These are phyloP conservation scores for Leishmania tarentolae DNA, from an alignment of 208 protist genomes.

Conservation along the genomic window DNA sequence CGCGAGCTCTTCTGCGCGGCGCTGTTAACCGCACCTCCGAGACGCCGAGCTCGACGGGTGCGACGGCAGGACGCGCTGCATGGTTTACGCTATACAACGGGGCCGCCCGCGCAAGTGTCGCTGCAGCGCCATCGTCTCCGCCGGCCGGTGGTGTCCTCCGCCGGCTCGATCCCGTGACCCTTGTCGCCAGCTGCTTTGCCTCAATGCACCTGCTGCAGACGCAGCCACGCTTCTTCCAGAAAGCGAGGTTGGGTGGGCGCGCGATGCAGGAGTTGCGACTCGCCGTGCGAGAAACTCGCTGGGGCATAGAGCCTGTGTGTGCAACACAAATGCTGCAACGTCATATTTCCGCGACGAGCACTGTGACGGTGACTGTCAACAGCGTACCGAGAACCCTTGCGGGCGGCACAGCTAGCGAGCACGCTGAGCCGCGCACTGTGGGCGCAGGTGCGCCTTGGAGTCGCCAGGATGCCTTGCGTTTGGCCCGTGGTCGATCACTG, in stretches of 20 bases:
- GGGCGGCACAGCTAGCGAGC: background rate
- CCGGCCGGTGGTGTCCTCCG: background rate
- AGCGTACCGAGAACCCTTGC: background rate
- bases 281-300: constrained; percentile 10
- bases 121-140: background rate
- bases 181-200: constrained; percentile 22
- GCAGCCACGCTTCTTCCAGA: constrained; percentile 14
- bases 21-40: background rate
- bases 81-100: constrained; percentile 18
- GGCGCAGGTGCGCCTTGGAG: background rate
- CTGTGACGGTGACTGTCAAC: background rate
- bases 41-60: constrained; percentile 15
- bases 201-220: constrained; percentile 29
- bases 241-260: constrained; percentile 18
- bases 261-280: constrained; percentile 22
- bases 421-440: background rate
- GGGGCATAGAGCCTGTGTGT: constrained; percentile 1
- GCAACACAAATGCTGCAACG: constrained; percentile 24
- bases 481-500: constrained; percentile 13
- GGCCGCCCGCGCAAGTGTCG: background rate
- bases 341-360: background rate
- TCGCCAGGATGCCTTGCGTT: too few relatives aligned
- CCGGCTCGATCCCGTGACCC: constrained; percentile 8
- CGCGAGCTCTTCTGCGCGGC: background rate
- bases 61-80: constrained; percentile 3